Evolutionary conservation across 345 rosid species (phyloP).

Genomic region (Brassica juncea): DNA sequence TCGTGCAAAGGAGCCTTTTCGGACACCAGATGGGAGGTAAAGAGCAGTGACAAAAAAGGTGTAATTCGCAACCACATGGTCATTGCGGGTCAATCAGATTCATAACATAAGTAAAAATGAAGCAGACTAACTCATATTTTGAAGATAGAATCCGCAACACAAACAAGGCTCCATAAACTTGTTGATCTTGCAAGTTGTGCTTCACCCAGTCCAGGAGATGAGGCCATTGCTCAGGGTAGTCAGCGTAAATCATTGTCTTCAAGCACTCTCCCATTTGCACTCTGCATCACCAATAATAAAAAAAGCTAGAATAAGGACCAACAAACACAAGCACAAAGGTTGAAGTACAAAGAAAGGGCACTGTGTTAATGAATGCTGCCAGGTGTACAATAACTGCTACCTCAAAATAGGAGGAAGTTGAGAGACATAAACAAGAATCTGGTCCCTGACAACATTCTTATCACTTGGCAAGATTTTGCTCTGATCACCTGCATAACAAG

Average conservation of each 20-base stretch:
- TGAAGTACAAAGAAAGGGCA: not conserved
- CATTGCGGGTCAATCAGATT: not conserved
- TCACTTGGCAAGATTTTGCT: conserved; percentile 66
- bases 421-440: conserved; percentile 77
- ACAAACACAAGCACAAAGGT: conserved; percentile 2
- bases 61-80: not conserved
- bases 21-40: not conserved
- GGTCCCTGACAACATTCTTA: conserved; percentile 75
- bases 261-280: conserved; percentile 99
- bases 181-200: conserved; percentile 81
- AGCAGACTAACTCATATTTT: conserved; percentile 84
- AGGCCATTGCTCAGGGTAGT: conserved; percentile 99
- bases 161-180: conserved; percentile 88
- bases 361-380: conserved; percentile 3
- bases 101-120: not conserved
- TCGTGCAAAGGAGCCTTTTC: not conserved
- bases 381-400: conserved; percentile 46
- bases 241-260: conserved; percentile 88
- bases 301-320: conserved; percentile 15
- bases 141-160: conserved; percentile 87
- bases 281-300: conserved; percentile 46
- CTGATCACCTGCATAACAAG: conserved; percentile 54
- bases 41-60: not conserved
- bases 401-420: conserved; percentile 91
- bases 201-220: conserved; percentile 87